Evolutionary conservation across 371 early-diverging fungal species (phyloP).

Genomic region (Dinochytrium kinnereticum): DNA sequence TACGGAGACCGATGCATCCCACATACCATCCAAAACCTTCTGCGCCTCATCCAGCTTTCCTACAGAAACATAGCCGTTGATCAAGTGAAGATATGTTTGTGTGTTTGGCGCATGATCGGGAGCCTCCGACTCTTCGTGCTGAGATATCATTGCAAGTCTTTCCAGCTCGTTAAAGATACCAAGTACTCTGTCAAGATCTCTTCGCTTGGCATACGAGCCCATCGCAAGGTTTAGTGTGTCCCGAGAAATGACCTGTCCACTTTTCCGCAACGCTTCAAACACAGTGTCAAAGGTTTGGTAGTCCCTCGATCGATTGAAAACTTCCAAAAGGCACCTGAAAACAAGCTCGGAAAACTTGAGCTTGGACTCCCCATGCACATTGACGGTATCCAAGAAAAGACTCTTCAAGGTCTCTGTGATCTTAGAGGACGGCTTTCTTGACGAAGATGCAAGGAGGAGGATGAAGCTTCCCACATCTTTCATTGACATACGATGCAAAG

Average conservation of each 20-base stretch:
- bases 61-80: constrained; percentile 12
- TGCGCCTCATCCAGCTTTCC: constrained; percentile 10
- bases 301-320: not conserved
- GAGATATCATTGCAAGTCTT: not conserved
- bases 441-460: not conserved
- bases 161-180: constrained; percentile 1
- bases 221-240: not conserved
- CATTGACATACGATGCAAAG: not conserved
- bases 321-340: not conserved
- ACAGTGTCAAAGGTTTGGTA: not conserved
- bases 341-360: not conserved
- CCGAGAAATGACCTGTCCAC: not conserved
- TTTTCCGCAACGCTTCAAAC: not conserved
- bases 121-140: not conserved
- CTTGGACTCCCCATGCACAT: not conserved
- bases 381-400: not conserved
- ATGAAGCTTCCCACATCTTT: not conserved
- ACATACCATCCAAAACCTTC: constrained; percentile 5
- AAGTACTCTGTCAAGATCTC: not conserved
- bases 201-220: not conserved
- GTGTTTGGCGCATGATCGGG: constrained; percentile 5
- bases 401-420: not conserved
- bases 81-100: constrained; percentile 18
- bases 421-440: not conserved
- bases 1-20: not conserved